phyloP scores from a whole-genome alignment of 192 early-diverging fungal species.

The Anaeromyces robustus region DNA sequence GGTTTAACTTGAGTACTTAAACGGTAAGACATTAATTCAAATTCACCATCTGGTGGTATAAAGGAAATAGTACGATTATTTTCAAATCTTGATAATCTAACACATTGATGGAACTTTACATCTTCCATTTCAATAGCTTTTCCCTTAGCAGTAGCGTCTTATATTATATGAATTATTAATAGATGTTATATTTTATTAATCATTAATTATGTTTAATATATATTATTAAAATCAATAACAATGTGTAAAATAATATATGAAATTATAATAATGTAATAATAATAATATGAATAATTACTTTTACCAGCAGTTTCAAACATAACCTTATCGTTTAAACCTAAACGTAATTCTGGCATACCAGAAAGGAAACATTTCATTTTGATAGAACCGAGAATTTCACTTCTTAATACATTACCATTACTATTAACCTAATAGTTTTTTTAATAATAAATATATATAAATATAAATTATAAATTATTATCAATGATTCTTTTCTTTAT shows the following conservation, averaged over 20 bases:
- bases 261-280: too few relatives aligned
- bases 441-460: neutral
- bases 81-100: constrained; percentile 71
- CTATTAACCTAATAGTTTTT: constrained; percentile 24
- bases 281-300: constrained; percentile 21
- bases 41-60: constrained; percentile 81
- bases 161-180: too few relatives aligned
- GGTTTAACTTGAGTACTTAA: constrained; percentile 73
- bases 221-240: too few relatives aligned
- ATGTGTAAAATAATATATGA: too few relatives aligned
- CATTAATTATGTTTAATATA: too few relatives aligned
- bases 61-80: constrained; percentile 79
- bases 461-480: too few relatives aligned
- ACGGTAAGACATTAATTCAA: constrained; percentile 81
- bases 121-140: constrained; percentile 86
- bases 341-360: constrained; percentile 70
- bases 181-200: too few relatives aligned
- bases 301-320: constrained; percentile 84
- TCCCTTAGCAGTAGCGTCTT: constrained; percentile 29
- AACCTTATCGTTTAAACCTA: constrained; percentile 79
- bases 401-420: constrained; percentile 35
- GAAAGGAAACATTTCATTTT: constrained; percentile 77
- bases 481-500: too few relatives aligned
- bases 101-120: constrained; percentile 82
- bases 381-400: constrained; percentile 65